Evolutionary conservation across 331 rosid genomes (phyloP), one percentile per base, ranked within the genome.

Genomic region (Phaseolus coccineus): DNA sequence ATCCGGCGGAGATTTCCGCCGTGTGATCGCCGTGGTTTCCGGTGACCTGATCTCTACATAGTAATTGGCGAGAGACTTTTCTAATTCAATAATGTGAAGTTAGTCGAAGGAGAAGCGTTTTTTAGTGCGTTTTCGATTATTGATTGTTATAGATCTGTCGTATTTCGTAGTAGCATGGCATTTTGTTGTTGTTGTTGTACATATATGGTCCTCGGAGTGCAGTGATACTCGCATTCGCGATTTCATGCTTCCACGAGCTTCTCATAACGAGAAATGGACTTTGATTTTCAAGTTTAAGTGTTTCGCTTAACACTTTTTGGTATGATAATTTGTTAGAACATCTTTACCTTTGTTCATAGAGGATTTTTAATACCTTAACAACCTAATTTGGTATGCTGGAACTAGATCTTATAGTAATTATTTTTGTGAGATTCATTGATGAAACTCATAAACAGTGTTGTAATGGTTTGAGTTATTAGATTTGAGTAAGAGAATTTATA

Each of bases 1-100:
- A 94, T 76, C 85, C 81, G 15, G 89, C 65, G 9, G 96, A 89
- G 76, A 72, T 79, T 77, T 58, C 40, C 48, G 48, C 87, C 70
- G 89, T 27, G 19, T 87, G 90, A 92, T 65, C n/a, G 30, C 71
- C 64, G 73, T 44, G 71, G 80, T 72, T 12, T 58, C 64, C 53
- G 16, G 58, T 33, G 2, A 4, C 40, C 14, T 5, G 81, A 62
- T 74, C 42, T 73, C 78, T 81, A 40, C 8, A 84, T 77, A 70
- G 37, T 61, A 69, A 61, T 19, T 46, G 8, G 40, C 39, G 39
- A 35, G 40, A 59, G 15, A 46, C 0, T 53, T 74, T 62, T 44
- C 5, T 6, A 12, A 19, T 57, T 35, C 2, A 80, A 75, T 79
- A 79, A 83, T 8, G 44, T 67, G 55, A 57, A 30, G 3, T 7